Percentiles rank a stretch among this genome's conserved stretches.
phyloP scores from a whole-genome alignment of 345 rosid species.

The Microthlaspi erraticum region DNA sequence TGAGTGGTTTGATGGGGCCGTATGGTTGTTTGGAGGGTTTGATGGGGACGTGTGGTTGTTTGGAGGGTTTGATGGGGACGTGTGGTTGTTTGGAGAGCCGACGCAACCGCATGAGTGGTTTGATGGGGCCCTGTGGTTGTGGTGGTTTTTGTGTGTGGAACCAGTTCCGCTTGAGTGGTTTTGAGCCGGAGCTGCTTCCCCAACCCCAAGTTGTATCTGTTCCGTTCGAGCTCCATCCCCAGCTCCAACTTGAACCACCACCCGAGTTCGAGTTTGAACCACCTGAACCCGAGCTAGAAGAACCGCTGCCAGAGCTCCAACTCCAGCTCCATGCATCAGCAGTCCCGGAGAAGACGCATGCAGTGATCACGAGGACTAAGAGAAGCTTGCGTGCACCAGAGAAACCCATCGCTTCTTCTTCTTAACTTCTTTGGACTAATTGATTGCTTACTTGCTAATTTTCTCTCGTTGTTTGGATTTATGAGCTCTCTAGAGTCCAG shows the following conservation, averaged over 20 bases:
- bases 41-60: too few species aligned
- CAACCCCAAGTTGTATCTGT: slow-evolving; percentile 14
- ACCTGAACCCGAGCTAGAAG: neutral
- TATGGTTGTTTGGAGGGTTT: too few species aligned
- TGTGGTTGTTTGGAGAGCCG: too few species aligned
- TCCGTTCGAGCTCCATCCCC: neutral
- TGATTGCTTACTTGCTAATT: neutral
- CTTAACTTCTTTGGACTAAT: neutral
- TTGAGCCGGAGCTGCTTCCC: neutral
- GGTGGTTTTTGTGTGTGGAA: neutral
- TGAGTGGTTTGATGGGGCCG: slow-evolving; percentile 5
- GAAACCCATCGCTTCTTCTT: neutral
- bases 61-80: too few species aligned
- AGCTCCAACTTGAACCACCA: slow-evolving; percentile 3
- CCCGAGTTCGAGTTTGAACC: neutral
- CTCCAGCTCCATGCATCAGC: slow-evolving; percentile 10
- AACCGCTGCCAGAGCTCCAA: neutral
- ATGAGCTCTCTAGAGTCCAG: neutral
- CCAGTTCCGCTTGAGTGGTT: neutral
- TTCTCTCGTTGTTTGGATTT: neutral
- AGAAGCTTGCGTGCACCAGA: neutral
- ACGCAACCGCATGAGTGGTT: too few species aligned
- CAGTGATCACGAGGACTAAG: neutral
- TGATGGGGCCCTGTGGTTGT: too few species aligned
- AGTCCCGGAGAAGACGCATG: neutral